Percentiles rank a stretch among this genome's conserved stretches.
Evolutionary conservation across 768 basidiomycete genomes (phyloP).

Genomic region (Suillus bovinus): DNA sequence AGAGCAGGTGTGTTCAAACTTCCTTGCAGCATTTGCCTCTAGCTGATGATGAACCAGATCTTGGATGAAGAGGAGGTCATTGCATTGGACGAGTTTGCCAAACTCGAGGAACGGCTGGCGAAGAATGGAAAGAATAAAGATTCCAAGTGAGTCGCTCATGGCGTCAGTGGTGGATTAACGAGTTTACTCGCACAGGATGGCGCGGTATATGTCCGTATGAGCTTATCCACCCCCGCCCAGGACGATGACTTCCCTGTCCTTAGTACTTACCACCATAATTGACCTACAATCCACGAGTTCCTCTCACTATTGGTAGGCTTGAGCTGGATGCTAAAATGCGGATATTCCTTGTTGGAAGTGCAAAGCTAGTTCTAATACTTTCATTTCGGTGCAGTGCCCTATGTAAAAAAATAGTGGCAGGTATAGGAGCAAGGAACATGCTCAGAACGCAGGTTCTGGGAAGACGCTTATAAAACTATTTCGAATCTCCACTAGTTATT

Average conservation of each 20-base stretch:
- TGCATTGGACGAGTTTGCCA: constrained; percentile 85
- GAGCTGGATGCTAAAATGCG: neutral
- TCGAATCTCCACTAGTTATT: neutral
- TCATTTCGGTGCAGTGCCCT: neutral
- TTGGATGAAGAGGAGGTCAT: constrained; percentile 89
- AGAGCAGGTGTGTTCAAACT: constrained; percentile 62
- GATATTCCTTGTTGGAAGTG: neutral
- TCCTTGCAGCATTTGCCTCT: neutral
- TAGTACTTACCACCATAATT: neutral
- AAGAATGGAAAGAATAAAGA: constrained; percentile 42
- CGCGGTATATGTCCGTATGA: constrained; percentile 80
- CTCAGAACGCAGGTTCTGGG: neutral
- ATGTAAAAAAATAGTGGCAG: neutral
- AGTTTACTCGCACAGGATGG: constrained; percentile 53
- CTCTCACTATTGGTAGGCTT: constrained; percentile 1
- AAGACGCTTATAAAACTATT: neutral
- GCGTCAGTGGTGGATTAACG: constrained; percentile 11
- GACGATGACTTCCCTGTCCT: neutral
- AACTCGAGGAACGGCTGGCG: constrained; percentile 73
- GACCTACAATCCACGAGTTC: neutral
- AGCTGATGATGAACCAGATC: constrained; percentile 49
- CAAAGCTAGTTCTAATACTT: neutral
- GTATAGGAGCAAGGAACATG: neutral
- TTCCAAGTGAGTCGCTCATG: constrained; percentile 44
- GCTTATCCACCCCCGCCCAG: neutral